Conservation (phyloP, 2,329 filamentous ascomycete genomes). For the Echinosphaeria canescens region DNA sequence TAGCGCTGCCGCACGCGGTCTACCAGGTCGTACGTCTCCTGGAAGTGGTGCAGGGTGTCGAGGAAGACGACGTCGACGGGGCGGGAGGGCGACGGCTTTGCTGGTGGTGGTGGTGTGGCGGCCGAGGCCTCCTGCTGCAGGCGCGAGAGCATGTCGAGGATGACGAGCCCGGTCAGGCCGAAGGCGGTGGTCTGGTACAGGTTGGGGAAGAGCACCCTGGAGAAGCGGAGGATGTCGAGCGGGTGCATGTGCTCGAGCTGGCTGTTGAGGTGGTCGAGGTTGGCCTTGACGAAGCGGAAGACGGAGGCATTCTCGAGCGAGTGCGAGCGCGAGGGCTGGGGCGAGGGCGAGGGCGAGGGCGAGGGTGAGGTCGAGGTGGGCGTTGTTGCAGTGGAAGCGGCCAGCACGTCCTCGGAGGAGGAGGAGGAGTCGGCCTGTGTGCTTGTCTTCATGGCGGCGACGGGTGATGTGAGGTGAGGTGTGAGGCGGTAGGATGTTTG, state of each 20-base stretch:
- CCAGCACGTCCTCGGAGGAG: too few relatives aligned
- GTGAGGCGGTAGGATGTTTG: too few relatives aligned
- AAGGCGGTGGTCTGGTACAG: constrained; percentile 78
- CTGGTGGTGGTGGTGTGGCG: too few relatives aligned
- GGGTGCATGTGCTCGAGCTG: constrained; percentile 78
- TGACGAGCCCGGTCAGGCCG: constrained; percentile 60
- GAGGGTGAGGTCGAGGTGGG: constrained; percentile 24
- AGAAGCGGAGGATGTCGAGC: constrained; percentile 82
- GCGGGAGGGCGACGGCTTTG: too few relatives aligned
- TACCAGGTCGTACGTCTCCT: constrained; percentile 53
- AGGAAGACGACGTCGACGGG: constrained; percentile 55
- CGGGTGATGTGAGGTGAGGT: too few relatives aligned
- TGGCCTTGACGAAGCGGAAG: constrained; percentile 66
- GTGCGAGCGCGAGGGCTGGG: constrained; percentile 39
- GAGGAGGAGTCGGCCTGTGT: too few relatives aligned
- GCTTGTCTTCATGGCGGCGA: too few relatives aligned
- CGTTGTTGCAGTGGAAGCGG: too few relatives aligned
- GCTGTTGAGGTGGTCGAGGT: constrained; percentile 77
- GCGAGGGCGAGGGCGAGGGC: constrained; percentile 41
- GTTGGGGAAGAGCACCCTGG: constrained; percentile 72
- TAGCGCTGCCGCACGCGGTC: constrained; percentile 59
- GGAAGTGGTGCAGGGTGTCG: constrained; percentile 67
- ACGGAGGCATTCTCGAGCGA: constrained; percentile 49
- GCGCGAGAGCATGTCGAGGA: constrained; percentile 69
- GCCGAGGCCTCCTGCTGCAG: constrained; percentile 37